Conservation (phyloP, 805 yeast species). For the Cyberlindnera mycetangii region DNA sequence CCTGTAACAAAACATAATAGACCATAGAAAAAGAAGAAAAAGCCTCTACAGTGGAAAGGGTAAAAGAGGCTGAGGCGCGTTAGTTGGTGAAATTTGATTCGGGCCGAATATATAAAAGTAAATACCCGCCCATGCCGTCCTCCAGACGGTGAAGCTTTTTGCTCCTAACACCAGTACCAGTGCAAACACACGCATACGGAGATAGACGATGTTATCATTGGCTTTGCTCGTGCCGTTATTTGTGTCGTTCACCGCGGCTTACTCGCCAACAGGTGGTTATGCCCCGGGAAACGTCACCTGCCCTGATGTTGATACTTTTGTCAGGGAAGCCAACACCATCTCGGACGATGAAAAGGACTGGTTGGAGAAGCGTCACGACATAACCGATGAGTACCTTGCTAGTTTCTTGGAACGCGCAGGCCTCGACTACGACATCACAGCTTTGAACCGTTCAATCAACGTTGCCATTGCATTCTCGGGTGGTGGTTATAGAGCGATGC, state of each 20-base stretch:
- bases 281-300: constrained; percentile 61
- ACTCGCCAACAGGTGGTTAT: constrained; percentile 58
- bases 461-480: constrained; percentile 72
- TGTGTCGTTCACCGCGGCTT: constrained; percentile 18
- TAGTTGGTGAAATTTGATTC: not conserved
- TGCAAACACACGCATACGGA: not conserved
- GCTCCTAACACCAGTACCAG: not conserved
- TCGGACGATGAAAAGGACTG: constrained; percentile 49
- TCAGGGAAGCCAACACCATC: constrained; percentile 49
- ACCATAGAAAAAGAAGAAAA: too few relatives aligned
- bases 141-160: too few relatives aligned
- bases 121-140: too few relatives aligned
- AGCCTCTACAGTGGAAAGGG: not conserved
- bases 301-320: constrained; percentile 33
- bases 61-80: not conserved
- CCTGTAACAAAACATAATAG: too few relatives aligned
- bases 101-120: too few relatives aligned
- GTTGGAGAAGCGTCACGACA: constrained; percentile 39
- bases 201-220: not conserved
- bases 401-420: constrained; percentile 42
- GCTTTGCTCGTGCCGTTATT: constrained; percentile 1
- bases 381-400: constrained; percentile 30
- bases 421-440: constrained; percentile 43
- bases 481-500: constrained; percentile 90
- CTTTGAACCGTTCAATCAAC: constrained; percentile 38